Base-by-base conservation (phyloP, 495 filamentous ascomycete species). In the Penicillium lagena region DNA sequence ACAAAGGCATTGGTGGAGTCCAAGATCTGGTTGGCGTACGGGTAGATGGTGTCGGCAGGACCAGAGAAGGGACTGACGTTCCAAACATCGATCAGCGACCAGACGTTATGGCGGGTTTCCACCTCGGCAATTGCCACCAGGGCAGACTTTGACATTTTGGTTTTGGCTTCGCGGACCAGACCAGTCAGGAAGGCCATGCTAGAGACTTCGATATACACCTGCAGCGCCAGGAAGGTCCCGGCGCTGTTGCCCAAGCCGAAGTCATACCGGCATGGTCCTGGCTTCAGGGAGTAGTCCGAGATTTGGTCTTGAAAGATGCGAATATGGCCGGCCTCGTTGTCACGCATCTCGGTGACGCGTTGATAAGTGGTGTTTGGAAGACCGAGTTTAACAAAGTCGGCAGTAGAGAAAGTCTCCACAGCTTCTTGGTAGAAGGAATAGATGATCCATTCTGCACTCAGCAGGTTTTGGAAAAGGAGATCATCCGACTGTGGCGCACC, bases 291-390 rank as follows among this genome's bases (percentile, higher is more conserved):
- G 12, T 64, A 67, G 13, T 63, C 56, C 1, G 75, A 76, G 45
- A 78, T 79, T 31, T 66, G 52, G 51, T 72, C 67, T 44, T 75
- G 72, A 61, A 79, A 79, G 55, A 79, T 68, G 46, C 73, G 74
- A 17, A 75, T 52, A 44, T 79, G 76, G 30, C 75, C 76, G 34
- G 76, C 76, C 53, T 78, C 76, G 49, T 78, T 79, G 58, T 78
- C 68, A 37, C 76, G 70, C 39, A 79, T 76, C 46, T 79, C 71
- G 38, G 61, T 53, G 47, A 79, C 68, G 11, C 73, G 67, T n/a
- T 63, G 49, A 42, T 72, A 73, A 1, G 76, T 78, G 7, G 51
- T 65, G 32, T 64, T 56, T 7, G 73, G 72, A 29, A 68, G 57
- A 33, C 71, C 74, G 14, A 58, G 51, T 10, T 53, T 50, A 32